Evolutionary conservation across 192 early-diverging fungal genomes (phyloP).

Genomic region (Gaertneriomyces semiglobifer): DNA sequence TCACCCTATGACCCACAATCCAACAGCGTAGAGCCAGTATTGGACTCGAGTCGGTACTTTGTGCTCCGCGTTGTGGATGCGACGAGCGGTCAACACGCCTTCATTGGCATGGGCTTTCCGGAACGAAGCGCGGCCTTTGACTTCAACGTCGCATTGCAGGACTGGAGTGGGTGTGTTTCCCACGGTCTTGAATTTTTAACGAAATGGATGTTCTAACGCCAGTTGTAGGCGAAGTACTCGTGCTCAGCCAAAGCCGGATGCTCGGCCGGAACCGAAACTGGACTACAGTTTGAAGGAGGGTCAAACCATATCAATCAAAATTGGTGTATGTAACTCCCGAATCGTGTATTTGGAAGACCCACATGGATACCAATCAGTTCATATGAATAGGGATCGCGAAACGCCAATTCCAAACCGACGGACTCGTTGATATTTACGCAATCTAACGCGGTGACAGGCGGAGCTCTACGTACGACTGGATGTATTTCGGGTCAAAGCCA

Average conservation of each 20-base stretch:
- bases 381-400: too few species aligned
- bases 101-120: conserved; percentile 79
- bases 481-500: too few species aligned
- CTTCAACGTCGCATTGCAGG: conserved; percentile 86
- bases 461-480: too few species aligned
- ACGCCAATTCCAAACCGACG: too few species aligned
- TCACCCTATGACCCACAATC: conserved; percentile 70
- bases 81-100: conserved; percentile 73
- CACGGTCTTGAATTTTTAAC: background rate
- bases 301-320: conserved; percentile 69
- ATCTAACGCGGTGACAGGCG: too few species aligned
- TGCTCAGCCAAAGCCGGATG: conserved; percentile 1
- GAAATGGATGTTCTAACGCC: too few species aligned
- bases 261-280: conserved; percentile 46
- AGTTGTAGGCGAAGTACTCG: too few species aligned
- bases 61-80: conserved; percentile 67
- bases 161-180: conserved; percentile 61
- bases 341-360: too few species aligned
- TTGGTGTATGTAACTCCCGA: conserved; percentile 38
- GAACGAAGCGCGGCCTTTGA: conserved; percentile 83
- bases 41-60: conserved; percentile 85
- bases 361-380: too few species aligned
- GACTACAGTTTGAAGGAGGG: conserved; percentile 81
- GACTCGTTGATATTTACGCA: too few species aligned
- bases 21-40: conserved; percentile 70